Conservation (phyloP, 2,329 filamentous ascomycete species). For the Nemania diffusa region DNA sequence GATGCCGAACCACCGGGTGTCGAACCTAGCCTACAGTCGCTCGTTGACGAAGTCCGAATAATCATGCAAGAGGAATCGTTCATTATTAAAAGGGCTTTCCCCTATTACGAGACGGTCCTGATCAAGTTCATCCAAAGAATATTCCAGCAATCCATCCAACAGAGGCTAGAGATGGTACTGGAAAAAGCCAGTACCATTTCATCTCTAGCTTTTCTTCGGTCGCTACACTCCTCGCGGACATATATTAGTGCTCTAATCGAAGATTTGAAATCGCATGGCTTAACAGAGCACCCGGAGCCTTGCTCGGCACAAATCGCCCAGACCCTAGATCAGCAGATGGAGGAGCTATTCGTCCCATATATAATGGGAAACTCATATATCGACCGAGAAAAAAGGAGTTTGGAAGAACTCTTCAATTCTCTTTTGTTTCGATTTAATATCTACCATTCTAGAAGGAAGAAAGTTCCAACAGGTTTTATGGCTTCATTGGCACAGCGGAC, state of each 20-base stretch:
- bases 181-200: constrained; percentile 95
- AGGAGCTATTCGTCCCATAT: constrained; percentile 80
- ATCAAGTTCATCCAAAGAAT: constrained; percentile 93
- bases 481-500: constrained; percentile 89
- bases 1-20: constrained; percentile 92
- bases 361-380: constrained; percentile 76
- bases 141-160: constrained; percentile 98
- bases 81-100: constrained; percentile 96
- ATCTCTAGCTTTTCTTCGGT: constrained; percentile 88
- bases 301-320: constrained; percentile 85
- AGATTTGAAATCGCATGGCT: constrained; percentile 90
- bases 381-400: constrained; percentile 72
- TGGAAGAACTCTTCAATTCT: constrained; percentile 88
- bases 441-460: constrained; percentile 90
- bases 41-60: constrained; percentile 93
- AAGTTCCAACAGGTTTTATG: constrained; percentile 91
- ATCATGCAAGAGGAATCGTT: constrained; percentile 97
- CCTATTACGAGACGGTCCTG: constrained; percentile 93
- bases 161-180: constrained; percentile 92
- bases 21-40: constrained; percentile 88
- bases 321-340: constrained; percentile 78
- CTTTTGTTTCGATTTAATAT: constrained; percentile 95
- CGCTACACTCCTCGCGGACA: constrained; percentile 87
- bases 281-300: constrained; percentile 94
- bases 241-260: constrained; percentile 91